Evolutionary conservation across 495 filamentous ascomycete genomes (phyloP).

Genomic region (Cladorrhinum samala): DNA sequence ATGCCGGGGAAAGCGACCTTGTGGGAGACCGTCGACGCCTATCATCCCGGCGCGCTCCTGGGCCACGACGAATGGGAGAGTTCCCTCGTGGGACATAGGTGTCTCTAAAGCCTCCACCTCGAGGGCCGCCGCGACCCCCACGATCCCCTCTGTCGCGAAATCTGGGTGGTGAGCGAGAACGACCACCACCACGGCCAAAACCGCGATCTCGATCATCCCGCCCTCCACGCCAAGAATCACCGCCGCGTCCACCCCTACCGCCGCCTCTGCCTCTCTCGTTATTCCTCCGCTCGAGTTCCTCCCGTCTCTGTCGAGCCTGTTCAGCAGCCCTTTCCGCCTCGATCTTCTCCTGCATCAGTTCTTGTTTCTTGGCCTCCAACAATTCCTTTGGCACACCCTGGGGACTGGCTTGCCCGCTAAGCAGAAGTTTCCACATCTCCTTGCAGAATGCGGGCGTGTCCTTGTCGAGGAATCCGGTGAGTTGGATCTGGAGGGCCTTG

Average conservation of each 20-base stretch:
- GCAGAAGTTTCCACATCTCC: constrained; percentile 82
- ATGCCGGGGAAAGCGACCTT: constrained; percentile 24
- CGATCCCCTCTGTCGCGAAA: constrained; percentile 30
- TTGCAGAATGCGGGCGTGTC: constrained; percentile 88
- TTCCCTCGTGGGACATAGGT: constrained; percentile 28
- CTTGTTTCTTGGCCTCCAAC: constrained; percentile 90
- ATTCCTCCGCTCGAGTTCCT: constrained; percentile 53
- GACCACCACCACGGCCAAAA: constrained; percentile 37
- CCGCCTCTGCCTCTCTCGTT: constrained; percentile 55
- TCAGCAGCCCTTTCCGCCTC: constrained; percentile 79
- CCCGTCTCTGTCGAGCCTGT: constrained; percentile 56
- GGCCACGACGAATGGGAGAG: constrained; percentile 17
- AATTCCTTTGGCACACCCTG: constrained; percentile 93
- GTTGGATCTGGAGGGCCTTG: constrained; percentile 85
- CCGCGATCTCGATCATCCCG: constrained; percentile 41
- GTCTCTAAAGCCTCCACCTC: constrained; percentile 21
- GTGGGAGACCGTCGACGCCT: constrained; percentile 29
- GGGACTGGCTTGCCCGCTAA: constrained; percentile 82
- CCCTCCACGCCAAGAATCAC: constrained; percentile 28
- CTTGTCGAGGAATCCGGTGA: constrained; percentile 93
- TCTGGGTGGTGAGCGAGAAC: constrained; percentile 60
- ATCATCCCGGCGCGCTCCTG: constrained; percentile 22
- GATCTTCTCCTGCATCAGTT: constrained; percentile 89
- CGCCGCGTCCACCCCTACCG: constrained; percentile 42
- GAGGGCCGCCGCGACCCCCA: constrained; percentile 13